These are phyloP conservation scores for Malassezia equina DNA, from an alignment of 1,284 basidiomycete species.

Conservation along the genomic window DNA sequence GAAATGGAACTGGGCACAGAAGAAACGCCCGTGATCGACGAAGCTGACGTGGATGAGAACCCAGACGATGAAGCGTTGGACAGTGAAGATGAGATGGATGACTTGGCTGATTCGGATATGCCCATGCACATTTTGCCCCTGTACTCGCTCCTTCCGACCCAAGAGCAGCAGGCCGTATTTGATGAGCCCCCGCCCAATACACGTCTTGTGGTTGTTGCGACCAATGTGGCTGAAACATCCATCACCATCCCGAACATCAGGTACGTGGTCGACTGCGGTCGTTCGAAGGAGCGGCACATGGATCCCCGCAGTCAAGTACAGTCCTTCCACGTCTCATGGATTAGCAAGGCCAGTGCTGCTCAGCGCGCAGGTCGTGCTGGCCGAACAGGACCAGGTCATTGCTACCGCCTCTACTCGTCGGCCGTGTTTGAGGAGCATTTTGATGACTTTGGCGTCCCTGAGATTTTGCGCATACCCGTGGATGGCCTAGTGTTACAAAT, in stretches of 20 bases:
- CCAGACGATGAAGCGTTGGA: conserved; percentile 25
- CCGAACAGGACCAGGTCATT: conserved; percentile 67
- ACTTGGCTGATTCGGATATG: conserved; percentile 29
- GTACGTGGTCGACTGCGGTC: conserved; percentile 67
- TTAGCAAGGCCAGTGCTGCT: conserved; percentile 64
- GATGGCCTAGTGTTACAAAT: conserved; percentile 95
- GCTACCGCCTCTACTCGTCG: conserved; percentile 64
- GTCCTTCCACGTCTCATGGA: conserved; percentile 63
- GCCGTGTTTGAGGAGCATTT: conserved; percentile 86
- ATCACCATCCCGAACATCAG: conserved; percentile 66
- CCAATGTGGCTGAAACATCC: conserved; percentile 70
- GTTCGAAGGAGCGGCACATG: conserved; percentile 69
- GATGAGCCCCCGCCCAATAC: conserved; percentile 57
- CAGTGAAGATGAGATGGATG: conserved; percentile 21
- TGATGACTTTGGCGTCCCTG: conserved; percentile 72
- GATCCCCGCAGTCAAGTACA: conserved; percentile 59
- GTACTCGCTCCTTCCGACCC: conserved; percentile 62
- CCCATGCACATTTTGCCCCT: conserved; percentile 59
- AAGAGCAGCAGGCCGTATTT: conserved; percentile 67
- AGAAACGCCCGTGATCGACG: conserved; percentile 48
- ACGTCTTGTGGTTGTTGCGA: conserved; percentile 63
- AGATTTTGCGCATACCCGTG: conserved; percentile 90
- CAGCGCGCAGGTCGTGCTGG: conserved; percentile 67
- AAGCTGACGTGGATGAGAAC: conserved; percentile 46
- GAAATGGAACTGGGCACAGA: conserved; percentile 64